A percentile compares a stretch with the other conserved stretches of the same genome.
phyloP scores from a whole-genome alignment of 306 rosid species.

The Citrullus colocynthis region DNA sequence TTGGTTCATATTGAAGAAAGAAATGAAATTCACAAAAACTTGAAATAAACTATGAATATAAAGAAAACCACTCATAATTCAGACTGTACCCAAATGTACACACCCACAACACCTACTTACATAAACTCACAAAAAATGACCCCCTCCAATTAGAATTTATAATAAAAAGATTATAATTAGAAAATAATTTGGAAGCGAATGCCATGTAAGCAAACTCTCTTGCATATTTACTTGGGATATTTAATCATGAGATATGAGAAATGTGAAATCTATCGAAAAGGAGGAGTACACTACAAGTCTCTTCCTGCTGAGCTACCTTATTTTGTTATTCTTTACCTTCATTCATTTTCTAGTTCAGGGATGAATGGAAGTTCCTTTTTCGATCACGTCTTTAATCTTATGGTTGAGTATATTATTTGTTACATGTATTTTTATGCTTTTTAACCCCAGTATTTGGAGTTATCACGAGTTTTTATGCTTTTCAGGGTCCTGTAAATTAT shows the following conservation, averaged over 20 bases:
- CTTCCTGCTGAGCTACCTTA: not conserved
- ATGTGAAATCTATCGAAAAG: not conserved
- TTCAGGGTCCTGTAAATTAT: conserved; percentile 76
- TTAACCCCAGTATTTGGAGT: not conserved
- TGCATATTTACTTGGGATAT: not conserved
- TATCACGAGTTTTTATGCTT: conserved; percentile 7
- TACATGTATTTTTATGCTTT: not conserved
- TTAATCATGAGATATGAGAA: not conserved
- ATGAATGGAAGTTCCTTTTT: not conserved
- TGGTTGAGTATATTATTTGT: not conserved
- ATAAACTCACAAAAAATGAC: not conserved
- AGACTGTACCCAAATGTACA: not conserved
- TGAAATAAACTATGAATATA: not conserved
- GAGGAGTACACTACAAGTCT: not conserved
- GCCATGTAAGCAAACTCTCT: not conserved
- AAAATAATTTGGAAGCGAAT: not conserved
- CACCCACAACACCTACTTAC: not conserved
- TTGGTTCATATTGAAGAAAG: not conserved
- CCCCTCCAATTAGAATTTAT: not conserved
- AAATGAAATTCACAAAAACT: not conserved
- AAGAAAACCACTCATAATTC: not conserved
- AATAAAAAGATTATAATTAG: not conserved
- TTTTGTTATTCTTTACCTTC: not conserved
- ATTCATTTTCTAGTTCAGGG: not conserved
- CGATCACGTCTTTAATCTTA: not conserved